Evolutionary conservation across 1,139 yeast species (phyloP).

Genomic region (Tardiomyces depauwii): DNA sequence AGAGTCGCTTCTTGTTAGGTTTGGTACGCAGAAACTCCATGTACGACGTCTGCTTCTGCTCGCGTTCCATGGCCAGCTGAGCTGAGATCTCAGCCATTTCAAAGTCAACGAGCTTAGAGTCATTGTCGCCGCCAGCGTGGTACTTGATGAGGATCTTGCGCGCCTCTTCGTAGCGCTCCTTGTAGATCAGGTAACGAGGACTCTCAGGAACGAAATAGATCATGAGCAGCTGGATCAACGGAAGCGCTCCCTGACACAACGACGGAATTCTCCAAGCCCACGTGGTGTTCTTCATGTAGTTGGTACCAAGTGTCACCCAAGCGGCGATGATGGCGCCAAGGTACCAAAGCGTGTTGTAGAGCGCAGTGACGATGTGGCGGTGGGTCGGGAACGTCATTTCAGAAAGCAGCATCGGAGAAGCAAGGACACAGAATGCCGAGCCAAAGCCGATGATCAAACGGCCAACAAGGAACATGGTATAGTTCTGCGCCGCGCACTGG

Average conservation of each 20-base stretch:
- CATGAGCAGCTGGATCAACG: conserved; percentile 23
- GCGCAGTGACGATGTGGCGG: conserved; percentile 35
- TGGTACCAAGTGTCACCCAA: conserved; percentile 40
- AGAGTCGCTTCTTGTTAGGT: neutral
- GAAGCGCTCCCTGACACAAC: conserved; percentile 30
- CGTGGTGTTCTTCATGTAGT: conserved; percentile 13
- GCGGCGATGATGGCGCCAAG: conserved; percentile 47
- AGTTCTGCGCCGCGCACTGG: conserved; percentile 32
- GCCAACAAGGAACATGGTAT: conserved; percentile 33
- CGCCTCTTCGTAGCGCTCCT: conserved; percentile 42
- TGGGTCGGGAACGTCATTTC: conserved; percentile 32
- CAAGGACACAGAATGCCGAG: conserved; percentile 18
- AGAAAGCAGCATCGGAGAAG: conserved; percentile 33
- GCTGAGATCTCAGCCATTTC: conserved; percentile 13
- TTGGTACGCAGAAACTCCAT: neutral
- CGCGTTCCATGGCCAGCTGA: conserved; percentile 11
- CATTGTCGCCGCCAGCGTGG: conserved; percentile 17
- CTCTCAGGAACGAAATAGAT: conserved; percentile 40
- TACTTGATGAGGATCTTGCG: conserved; percentile 18
- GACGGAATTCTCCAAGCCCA: conserved; percentile 38
- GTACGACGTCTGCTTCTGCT: conserved; percentile 5
- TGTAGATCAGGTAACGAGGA: conserved; percentile 61
- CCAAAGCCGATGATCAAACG: conserved; percentile 42
- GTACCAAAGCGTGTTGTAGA: conserved; percentile 41
- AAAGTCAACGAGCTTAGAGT: conserved; percentile 12